Conservation (phyloP, 257 asterid genomes). For the Lithospermum erythrorhizon region DNA sequence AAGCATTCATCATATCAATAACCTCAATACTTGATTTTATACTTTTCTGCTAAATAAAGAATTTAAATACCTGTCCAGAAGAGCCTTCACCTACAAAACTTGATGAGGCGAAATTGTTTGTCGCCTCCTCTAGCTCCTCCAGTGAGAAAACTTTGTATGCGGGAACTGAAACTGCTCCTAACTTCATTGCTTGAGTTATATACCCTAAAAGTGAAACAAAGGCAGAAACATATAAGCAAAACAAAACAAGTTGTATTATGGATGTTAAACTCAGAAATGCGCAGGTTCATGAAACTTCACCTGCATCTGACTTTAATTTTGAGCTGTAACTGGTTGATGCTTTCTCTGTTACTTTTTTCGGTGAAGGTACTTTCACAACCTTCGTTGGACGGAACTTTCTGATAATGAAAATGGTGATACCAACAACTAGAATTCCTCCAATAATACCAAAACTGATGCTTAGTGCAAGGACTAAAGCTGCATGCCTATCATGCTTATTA, state of each 20-base stretch:
- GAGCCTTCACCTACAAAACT: slow-evolving; percentile 54
- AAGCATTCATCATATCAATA: background rate
- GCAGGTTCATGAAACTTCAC: slow-evolving; percentile 25
- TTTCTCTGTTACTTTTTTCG: slow-evolving; percentile 34
- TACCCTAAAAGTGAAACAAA: slow-evolving; percentile 31
- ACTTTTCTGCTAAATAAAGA: background rate
- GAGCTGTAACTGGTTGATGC: slow-evolving; percentile 50
- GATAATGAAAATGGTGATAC: slow-evolving; percentile 23
- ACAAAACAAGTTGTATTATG: no score
- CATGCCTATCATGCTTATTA: slow-evolving; percentile 24
- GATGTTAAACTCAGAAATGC: background rate
- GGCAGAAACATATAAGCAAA: background rate
- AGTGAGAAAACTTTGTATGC: slow-evolving; percentile 54
- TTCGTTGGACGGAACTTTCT: slow-evolving; percentile 35
- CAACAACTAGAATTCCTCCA: slow-evolving; percentile 38
- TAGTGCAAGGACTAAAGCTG: slow-evolving; percentile 33
- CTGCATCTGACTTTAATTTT: slow-evolving; percentile 66
- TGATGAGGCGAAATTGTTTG: slow-evolving; percentile 55
- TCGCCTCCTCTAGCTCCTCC: slow-evolving; percentile 76
- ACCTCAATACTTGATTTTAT: background rate
- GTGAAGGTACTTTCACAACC: slow-evolving; percentile 16
- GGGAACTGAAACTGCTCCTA: slow-evolving; percentile 66
- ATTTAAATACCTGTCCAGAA: slow-evolving; percentile 50
- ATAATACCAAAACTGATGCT: slow-evolving; percentile 44
- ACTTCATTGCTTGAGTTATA: slow-evolving; percentile 67